These are phyloP conservation scores for Barnettozyma pratensis DNA, from an alignment of 805 yeast species.

Conservation along the genomic window DNA sequence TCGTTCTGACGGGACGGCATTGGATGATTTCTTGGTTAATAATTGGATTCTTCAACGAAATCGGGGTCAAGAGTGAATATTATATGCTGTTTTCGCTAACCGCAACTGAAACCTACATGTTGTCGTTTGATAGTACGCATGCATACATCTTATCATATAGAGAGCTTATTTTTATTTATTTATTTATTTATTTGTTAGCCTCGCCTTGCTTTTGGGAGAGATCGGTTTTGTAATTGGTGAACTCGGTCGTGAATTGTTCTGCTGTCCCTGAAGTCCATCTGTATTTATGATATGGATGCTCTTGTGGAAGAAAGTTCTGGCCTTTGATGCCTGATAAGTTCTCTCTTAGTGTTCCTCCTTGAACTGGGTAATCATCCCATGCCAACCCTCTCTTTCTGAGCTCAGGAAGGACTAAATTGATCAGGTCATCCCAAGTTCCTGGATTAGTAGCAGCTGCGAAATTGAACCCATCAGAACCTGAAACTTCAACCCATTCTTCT, in stretches of 20 bases:
- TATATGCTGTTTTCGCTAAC: constrained; percentile 29
- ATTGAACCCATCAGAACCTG: constrained; percentile 41
- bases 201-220: constrained; percentile 3
- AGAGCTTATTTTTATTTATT: neutral
- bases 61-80: constrained; percentile 7
- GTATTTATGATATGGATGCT: constrained; percentile 13
- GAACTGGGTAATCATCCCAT: constrained; percentile 32
- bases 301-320: constrained; percentile 11
- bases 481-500: constrained; percentile 32
- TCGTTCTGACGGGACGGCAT: neutral
- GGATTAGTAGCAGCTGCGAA: constrained; percentile 33
- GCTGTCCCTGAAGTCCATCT: constrained; percentile 23
- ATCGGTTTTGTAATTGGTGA: constrained; percentile 4
- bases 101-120: constrained; percentile 28
- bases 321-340: constrained; percentile 19
- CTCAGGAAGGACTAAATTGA: constrained; percentile 32
- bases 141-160: constrained; percentile 21
- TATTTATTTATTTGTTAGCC: neutral
- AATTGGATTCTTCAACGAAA: neutral
- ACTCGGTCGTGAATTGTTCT: constrained; percentile 23
- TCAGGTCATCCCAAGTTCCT: constrained; percentile 33
- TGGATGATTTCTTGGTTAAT: neutral
- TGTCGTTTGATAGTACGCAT: constrained; percentile 31
- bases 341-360: constrained; percentile 32
- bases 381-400: constrained; percentile 29